These are phyloP conservation scores for Cylindrotheca closterium DNA, from an alignment of 108 stramenopile genomes.

Conservation along the genomic window DNA sequence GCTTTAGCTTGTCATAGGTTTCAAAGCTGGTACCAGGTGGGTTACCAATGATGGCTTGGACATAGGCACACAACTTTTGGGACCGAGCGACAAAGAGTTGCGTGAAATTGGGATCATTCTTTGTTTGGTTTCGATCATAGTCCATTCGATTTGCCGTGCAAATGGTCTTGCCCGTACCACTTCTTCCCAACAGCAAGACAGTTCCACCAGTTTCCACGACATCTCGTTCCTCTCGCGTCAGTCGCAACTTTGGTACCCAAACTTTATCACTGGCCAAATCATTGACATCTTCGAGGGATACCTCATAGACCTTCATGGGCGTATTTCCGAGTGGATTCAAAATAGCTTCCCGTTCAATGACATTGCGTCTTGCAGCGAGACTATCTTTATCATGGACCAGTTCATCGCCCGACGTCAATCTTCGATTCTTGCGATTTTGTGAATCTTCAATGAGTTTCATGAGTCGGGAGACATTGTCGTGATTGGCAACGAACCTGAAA, in stretches of 20 bases:
- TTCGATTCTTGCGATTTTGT: conserved; percentile 34
- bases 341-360: conserved; percentile 14
- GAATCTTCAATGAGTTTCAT: conserved; percentile 56
- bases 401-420: conserved; percentile 11
- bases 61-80: conserved; percentile 41
- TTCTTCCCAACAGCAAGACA: conserved; percentile 47
- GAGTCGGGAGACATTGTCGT: conserved; percentile 45
- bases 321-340: conserved; percentile 40
- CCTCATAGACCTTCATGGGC: conserved; percentile 48
- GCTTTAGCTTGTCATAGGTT: conserved; percentile 34
- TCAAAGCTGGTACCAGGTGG: conserved; percentile 15
- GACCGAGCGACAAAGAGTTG: conserved; percentile 59
- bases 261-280: conserved; percentile 11
- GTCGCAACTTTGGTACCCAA: conserved; percentile 46
- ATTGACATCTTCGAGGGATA: conserved; percentile 24
- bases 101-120: conserved; percentile 17
- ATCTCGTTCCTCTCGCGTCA: conserved; percentile 48
- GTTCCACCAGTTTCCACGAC: conserved; percentile 49
- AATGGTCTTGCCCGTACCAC: conserved; percentile 59
- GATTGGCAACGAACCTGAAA: conserved; percentile 37
- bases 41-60: conserved; percentile 31
- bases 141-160: conserved; percentile 53
- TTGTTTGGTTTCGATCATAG: conserved; percentile 33
- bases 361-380: not conserved
- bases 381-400: conserved; percentile 4